phyloP scores from a whole-genome alignment of 192 early-diverging fungal species.

The Radiomyces spectabilis region DNA sequence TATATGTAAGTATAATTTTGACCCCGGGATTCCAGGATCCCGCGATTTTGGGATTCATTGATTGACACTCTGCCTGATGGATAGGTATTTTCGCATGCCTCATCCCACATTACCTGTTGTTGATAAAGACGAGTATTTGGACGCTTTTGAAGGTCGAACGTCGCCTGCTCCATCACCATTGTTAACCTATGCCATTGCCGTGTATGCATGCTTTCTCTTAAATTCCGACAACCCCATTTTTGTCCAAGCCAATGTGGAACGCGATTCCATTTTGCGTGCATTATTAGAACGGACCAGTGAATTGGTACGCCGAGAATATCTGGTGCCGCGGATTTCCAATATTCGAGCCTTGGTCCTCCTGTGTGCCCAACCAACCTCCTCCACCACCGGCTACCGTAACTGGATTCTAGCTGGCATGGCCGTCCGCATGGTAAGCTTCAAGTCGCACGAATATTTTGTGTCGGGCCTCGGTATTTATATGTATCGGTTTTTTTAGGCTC shows the following conservation, averaged over 20 bases:
- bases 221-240: slow-evolving; percentile 7
- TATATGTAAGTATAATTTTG: slow-evolving; percentile 5
- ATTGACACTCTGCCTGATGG: too few relatives aligned
- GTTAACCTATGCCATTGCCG: slow-evolving; percentile 10
- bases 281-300: slow-evolving; percentile 5
- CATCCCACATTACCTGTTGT: slow-evolving; percentile 12
- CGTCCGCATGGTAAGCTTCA: slow-evolving; percentile 41
- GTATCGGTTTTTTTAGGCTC: slow-evolving; percentile 31
- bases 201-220: slow-evolving; percentile 12
- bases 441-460: too few relatives aligned
- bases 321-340: slow-evolving; percentile 39
- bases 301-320: slow-evolving; percentile 49
- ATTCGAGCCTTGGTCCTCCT: slow-evolving; percentile 61
- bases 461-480: neutral
- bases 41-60: too few relatives aligned
- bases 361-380: slow-evolving; percentile 34
- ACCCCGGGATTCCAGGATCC: too few relatives aligned
- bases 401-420: slow-evolving; percentile 41
- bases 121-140: slow-evolving; percentile 10
- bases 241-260: neutral
- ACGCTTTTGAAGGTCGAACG: slow-evolving; percentile 4
- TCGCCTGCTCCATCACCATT: slow-evolving; percentile 6
- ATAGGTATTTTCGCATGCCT: slow-evolving; percentile 13
- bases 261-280: slow-evolving; percentile 2
- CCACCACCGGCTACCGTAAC: slow-evolving; percentile 6